Evolutionary conservation across 805 yeast genomes (phyloP), one percentile per base, ranked within the genome.

Genomic region (Ogataea naganishii): DNA sequence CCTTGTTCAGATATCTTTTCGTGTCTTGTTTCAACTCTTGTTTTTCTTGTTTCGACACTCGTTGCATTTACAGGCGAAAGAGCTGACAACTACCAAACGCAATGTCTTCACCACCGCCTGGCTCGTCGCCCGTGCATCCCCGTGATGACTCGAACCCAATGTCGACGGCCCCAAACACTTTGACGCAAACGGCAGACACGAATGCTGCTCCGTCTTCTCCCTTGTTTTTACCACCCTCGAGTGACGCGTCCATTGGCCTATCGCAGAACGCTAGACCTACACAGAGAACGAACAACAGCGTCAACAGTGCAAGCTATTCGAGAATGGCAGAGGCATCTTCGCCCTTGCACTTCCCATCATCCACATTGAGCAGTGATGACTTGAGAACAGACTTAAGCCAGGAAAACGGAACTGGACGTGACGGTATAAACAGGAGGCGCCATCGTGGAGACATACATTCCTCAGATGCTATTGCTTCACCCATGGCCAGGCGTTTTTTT

Each of bases 391-490:
- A 39, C 29, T 35, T 38, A 20, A 48, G 36, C 36, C 46, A 41
- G 35, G n/a, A n/a, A n/a, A n/a, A n/a, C n/a, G 41, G 57, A 32
- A 45, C 62, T 20, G 58, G 68, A 40, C 69, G 67, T 28, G 64
- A 58, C 7, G 64, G 58, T 34, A 43, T 64, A 29, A 55, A 60
- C 18, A 55, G 64, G 24, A 53, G 73, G 36, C 64, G 80, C 30
- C 65, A 53, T 20, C 72, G 96, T 58, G 85, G 92, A 42, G 95
- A 86, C 49, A 64, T 85, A 30, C 79, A 79, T 48, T 71, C 79
- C 1, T 64, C 79, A 0, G 94, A 82, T 31, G 47, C 61, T 33
- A 55, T 71, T n/a, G 70, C 84, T 1, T 76, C 94, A 3, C 86
- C 92, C 19, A 63, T 65, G 49, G 58, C 74, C 36, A 60, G 86